Conservation (phyloP, 805 yeast genomes). For the Ogataea parapolymorpha region DNA sequence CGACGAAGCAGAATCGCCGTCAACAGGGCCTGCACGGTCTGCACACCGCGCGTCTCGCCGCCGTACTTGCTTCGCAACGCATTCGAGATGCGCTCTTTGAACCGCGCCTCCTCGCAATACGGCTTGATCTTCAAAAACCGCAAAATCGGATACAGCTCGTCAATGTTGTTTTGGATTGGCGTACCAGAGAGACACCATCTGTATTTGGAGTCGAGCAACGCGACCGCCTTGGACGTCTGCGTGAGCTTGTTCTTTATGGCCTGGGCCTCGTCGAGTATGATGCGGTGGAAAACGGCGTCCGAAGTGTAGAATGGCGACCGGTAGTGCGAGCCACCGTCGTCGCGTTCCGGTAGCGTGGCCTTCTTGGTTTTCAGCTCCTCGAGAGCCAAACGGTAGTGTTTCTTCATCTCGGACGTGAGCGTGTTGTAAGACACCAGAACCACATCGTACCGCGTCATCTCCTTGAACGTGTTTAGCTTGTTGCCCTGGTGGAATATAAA, state of each 20-base stretch:
- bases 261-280: constrained; percentile 57
- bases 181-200: constrained; percentile 57
- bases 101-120: constrained; percentile 55
- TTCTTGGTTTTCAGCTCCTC: constrained; percentile 27
- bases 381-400: constrained; percentile 47
- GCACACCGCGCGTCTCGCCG: constrained; percentile 38
- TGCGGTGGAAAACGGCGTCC: constrained; percentile 50
- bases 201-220: constrained; percentile 36
- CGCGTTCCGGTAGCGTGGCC: constrained; percentile 34
- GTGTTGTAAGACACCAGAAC: constrained; percentile 81
- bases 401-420: constrained; percentile 70
- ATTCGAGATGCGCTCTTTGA: constrained; percentile 51
- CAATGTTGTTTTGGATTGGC: constrained; percentile 55
- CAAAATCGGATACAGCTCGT: constrained; percentile 50
- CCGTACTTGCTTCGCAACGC: constrained; percentile 45
- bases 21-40: constrained; percentile 62
- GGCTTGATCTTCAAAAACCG: constrained; percentile 58
- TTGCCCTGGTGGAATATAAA: constrained; percentile 60
- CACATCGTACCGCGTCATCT: constrained; percentile 59
- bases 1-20: constrained; percentile 75
- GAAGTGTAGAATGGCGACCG: constrained; percentile 60
- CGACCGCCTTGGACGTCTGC: constrained; percentile 45
- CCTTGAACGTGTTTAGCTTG: constrained; percentile 40
- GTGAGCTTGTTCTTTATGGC: constrained; percentile 49
- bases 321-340: constrained; percentile 40